phyloP scores from a whole-genome alignment of 495 filamentous ascomycete species.

The Aspergillus bridgeri region DNA sequence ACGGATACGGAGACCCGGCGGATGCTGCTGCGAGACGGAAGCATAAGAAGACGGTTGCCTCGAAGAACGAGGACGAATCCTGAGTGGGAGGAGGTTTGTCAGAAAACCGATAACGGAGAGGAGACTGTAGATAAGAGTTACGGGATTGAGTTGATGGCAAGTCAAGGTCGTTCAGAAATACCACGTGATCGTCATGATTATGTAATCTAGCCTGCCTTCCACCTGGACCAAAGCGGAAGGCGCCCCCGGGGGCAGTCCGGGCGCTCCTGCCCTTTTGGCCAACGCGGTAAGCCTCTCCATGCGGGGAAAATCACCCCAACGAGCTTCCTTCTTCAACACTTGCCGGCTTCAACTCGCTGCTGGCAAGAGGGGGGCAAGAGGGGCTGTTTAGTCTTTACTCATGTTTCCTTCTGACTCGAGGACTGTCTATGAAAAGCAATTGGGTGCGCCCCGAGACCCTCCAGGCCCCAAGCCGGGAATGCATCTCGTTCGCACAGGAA shows the following conservation, averaged over 20 bases:
- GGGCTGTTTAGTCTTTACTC: background rate
- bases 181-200: background rate
- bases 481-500: conserved; percentile 8
- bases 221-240: background rate
- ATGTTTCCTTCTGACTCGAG: background rate
- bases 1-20: conserved; percentile 54
- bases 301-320: background rate
- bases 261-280: background rate
- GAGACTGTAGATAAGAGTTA: background rate
- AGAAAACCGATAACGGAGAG: background rate
- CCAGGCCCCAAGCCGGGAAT: background rate
- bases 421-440: background rate
- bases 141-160: too few species aligned
- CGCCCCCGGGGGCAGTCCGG: too few species aligned
- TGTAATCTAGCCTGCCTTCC: background rate
- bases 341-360: background rate
- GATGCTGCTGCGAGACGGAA: conserved; percentile 30
- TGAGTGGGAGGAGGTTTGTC: conserved; percentile 5
- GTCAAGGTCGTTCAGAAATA: too few species aligned
- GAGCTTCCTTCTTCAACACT: background rate
- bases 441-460: background rate
- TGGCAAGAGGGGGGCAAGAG: background rate
- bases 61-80: conserved; percentile 19
- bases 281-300: background rate
- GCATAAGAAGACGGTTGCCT: conserved; percentile 23